Evolutionary conservation across 1,139 yeast species (phyloP), one percentile per base, ranked within the genome.

Genomic region (Geotrichum cucujoidarum): DNA sequence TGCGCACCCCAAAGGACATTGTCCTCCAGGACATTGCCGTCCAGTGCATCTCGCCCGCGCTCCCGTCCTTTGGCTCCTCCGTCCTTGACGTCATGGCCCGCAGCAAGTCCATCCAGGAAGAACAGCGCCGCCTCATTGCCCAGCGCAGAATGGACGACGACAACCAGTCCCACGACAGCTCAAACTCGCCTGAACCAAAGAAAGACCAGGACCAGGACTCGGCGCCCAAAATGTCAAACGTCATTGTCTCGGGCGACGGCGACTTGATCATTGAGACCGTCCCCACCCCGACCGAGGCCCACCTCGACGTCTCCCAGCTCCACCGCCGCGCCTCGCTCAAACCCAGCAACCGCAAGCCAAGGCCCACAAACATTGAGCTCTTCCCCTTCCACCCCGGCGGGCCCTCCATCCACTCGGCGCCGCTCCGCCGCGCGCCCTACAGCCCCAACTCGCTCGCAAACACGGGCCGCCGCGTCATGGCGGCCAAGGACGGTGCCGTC

Each of bases 11-110:
- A 5, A 62, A 60, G 43, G 68, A 64, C 29, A 57, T 64, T 24
- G 65, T 63, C 22, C 47, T 50, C 14, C 62, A 63, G 40, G 67
- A 61, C 40, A 59, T 64, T 35, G 67, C 67, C 18, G 55, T 69
- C 42, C 64, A 69, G 52, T 69, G 73, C 52, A 68, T 68, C 14
- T 68, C 73, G 14, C 72, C 73, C 4, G 72, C 71, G 10, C 56
- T 70, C 30, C 66, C 70, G 13, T 59, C 63, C 5, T 58, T 55
- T 40, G 51, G 46, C 14, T 42, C 53, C 8, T 24, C 39, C n/a
- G 42, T 50, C 6, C 31, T 41, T 4, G 51, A 44, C 27, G 51
- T 44, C 10, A 48, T 47, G 45, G 53, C 39, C 4, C 42, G 48
- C 17, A 47, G 51, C 30, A 50, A 47, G 37, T 58, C 59, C 25